Evolutionary conservation across 2,329 filamentous ascomycete genomes (phyloP).

Genomic region (Akanthomyces lecanii): DNA sequence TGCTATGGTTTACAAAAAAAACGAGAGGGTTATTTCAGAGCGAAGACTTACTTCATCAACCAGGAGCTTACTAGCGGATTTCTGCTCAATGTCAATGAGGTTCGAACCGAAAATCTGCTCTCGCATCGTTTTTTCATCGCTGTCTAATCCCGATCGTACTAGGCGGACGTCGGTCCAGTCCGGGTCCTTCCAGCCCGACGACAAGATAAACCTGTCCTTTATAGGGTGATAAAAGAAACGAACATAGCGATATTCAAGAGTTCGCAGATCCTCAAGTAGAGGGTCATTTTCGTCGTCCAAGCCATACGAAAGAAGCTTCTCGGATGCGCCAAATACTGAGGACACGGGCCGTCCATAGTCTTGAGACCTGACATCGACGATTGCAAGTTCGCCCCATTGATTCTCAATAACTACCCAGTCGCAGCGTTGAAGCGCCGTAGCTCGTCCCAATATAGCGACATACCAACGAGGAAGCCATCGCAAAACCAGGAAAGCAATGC

Average conservation of each 20-base stretch:
- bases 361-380: slow-evolving; percentile 61
- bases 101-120: slow-evolving; percentile 87
- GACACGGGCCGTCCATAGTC: slow-evolving; percentile 53
- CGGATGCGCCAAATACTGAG: slow-evolving; percentile 62
- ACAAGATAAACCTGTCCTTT: slow-evolving; percentile 82
- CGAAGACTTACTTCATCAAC: slow-evolving; percentile 68
- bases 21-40: neutral
- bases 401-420: slow-evolving; percentile 96
- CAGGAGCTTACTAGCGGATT: slow-evolving; percentile 74
- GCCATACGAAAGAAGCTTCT: slow-evolving; percentile 53
- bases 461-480: slow-evolving; percentile 89
- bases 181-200: slow-evolving; percentile 91
- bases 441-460: slow-evolving; percentile 67
- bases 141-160: slow-evolving; percentile 76
- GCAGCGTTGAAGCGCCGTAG: slow-evolving; percentile 66
- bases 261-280: slow-evolving; percentile 67
- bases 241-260: slow-evolving; percentile 89
- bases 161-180: slow-evolving; percentile 74
- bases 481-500: slow-evolving; percentile 77
- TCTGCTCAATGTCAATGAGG: slow-evolving; percentile 88
- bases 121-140: slow-evolving; percentile 78
- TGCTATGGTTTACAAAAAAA: neutral
- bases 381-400: slow-evolving; percentile 88
- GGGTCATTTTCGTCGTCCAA: slow-evolving; percentile 66
- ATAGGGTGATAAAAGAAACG: slow-evolving; percentile 87